Percentiles rank a stretch among this genome's conserved stretches.
phyloP scores from a whole-genome alignment of 148 eudicot species.

The Fagopyrum esculentum region DNA sequence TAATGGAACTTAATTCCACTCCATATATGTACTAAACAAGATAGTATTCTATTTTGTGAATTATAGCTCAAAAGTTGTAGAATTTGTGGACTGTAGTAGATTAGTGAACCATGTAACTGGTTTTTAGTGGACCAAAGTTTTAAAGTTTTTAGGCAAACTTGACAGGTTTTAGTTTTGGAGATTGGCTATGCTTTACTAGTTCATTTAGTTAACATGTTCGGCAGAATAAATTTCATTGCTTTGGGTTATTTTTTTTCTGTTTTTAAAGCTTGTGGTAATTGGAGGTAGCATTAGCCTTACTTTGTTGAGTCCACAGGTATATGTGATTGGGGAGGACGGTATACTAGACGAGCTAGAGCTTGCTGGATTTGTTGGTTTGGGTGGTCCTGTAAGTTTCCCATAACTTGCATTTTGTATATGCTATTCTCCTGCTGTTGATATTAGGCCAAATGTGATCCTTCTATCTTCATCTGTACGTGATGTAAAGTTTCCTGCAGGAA shows the following conservation, averaged over 20 bases:
- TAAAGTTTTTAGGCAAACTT: not conserved
- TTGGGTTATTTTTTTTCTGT: not conserved
- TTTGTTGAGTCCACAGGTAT: slow-evolving; percentile 31
- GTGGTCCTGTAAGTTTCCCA: slow-evolving; percentile 48
- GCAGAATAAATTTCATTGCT: not conserved
- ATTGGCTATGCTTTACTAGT: not conserved
- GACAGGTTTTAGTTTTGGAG: not conserved
- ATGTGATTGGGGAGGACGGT: slow-evolving; percentile 60
- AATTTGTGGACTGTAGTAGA: not conserved
- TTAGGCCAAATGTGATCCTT: not conserved
- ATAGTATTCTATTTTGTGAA: not conserved
- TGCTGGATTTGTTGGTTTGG: slow-evolving; percentile 51
- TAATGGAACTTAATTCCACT: not conserved
- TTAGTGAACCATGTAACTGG: not conserved
- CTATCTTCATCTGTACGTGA: not conserved
- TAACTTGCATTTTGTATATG: not conserved
- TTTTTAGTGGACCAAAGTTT: not conserved
- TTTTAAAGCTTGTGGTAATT: not conserved
- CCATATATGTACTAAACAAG: not conserved
- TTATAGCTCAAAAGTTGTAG: not conserved
- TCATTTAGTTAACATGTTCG: not conserved
- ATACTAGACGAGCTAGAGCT: slow-evolving; percentile 56
- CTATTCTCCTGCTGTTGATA: not conserved
- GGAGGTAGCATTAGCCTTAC: not conserved
- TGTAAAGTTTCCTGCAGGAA: slow-evolving; percentile 35